A percentile compares a stretch with the other conserved stretches of the same genome.
phyloP scores from a whole-genome alignment of 345 rosid genomes.

The Sisymbrium altissimum region DNA sequence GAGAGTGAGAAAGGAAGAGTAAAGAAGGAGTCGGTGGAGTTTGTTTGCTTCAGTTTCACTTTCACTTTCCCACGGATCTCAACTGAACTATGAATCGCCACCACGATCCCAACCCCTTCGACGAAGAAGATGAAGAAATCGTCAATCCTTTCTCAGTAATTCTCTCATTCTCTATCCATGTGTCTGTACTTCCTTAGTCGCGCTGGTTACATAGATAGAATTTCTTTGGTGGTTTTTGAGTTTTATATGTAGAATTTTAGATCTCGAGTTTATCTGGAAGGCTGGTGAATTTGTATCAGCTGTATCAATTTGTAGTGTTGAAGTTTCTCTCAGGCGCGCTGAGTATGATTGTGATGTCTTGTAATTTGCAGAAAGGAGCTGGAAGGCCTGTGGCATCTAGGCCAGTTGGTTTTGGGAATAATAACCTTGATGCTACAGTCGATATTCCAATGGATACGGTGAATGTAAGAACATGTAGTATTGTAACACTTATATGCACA shows the following conservation, averaged over 20 bases:
- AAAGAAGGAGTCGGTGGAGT: conserved; percentile 6
- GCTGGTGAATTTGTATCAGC: background rate
- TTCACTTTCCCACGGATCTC: background rate
- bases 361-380: conserved; percentile 47
- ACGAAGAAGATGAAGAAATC: conserved; percentile 43
- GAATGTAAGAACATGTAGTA: too few relatives aligned
- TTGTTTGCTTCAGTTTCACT: background rate
- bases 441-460: conserved; percentile 74
- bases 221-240: too few relatives aligned
- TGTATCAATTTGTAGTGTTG: too few relatives aligned
- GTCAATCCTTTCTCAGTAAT: conserved; percentile 90
- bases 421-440: conserved; percentile 65
- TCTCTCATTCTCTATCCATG: background rate
- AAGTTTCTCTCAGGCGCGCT: too few relatives aligned
- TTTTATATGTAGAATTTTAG: too few relatives aligned
- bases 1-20: background rate
- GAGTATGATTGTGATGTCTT: too few relatives aligned
- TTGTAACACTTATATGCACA: background rate
- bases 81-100: conserved; percentile 58
- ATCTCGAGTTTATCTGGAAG: background rate
- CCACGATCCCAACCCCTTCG: conserved; percentile 84
- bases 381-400: conserved; percentile 45
- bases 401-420: conserved; percentile 58
- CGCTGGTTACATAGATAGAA: background rate
- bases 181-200: background rate